phyloP scores from a whole-genome alignment of 345 rosid species.

The Aegle marmelos region DNA sequence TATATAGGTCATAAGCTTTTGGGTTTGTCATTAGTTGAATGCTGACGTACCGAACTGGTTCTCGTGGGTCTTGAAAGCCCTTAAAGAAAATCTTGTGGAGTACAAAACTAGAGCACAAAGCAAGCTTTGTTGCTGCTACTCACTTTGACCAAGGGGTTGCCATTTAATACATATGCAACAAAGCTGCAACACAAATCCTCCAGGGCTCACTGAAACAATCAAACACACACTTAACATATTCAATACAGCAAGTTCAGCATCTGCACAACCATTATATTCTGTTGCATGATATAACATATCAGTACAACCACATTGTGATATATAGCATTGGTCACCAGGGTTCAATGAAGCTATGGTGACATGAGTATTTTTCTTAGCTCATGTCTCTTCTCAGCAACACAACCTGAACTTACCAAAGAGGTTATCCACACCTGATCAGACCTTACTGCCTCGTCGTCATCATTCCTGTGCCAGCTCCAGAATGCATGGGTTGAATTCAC shows the following conservation, averaged over 20 bases:
- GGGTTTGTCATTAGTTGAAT: neutral
- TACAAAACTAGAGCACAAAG: neutral
- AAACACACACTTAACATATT: neutral
- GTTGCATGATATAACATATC: neutral
- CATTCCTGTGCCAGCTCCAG: conserved; percentile 98
- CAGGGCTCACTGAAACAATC: too few species aligned
- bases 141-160: neutral
- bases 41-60: neutral
- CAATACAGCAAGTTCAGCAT: neutral
- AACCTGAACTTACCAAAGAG: conserved; percentile 61
- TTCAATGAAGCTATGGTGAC: conserved; percentile 33
- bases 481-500: conserved; percentile 75
- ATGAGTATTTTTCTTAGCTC: conserved; percentile 49
- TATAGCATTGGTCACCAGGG: neutral
- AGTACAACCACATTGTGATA: neutral
- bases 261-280: neutral
- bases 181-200: neutral
- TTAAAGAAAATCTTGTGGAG: neutral
- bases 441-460: conserved; percentile 83
- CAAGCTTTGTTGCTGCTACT: neutral
- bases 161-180: neutral
- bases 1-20: neutral
- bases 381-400: conserved; percentile 39
- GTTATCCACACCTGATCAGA: conserved; percentile 88
- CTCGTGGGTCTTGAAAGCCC: neutral